phyloP scores from a whole-genome alignment of 169 alveolate genomes.

The Plasmodium fragile region DNA sequence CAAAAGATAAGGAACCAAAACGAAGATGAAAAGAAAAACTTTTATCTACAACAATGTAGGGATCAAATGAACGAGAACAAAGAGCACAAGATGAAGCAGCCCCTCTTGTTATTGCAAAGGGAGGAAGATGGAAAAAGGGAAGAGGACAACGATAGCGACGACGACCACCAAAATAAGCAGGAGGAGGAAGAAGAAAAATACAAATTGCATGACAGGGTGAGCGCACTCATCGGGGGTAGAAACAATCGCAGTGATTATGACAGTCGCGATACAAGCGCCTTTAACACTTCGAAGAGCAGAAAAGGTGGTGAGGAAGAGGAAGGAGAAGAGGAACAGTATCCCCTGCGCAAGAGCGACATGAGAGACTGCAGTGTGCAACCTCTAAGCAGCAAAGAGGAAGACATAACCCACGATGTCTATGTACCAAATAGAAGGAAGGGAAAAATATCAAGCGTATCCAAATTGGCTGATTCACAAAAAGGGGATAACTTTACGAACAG shows the following conservation, averaged over 20 bases:
- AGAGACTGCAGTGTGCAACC: neutral
- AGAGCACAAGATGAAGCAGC: neutral
- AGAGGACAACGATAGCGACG: neutral
- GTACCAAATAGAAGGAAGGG: neutral
- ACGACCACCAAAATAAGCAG: neutral
- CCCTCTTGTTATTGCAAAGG: neutral
- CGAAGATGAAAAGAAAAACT: constrained; percentile 11
- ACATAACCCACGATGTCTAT: neutral
- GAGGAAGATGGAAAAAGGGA: neutral
- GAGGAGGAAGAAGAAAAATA: neutral
- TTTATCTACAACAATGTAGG: neutral
- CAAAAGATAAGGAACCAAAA: constrained; percentile 1
- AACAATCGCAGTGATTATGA: neutral
- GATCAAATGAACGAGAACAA: constrained; percentile 20
- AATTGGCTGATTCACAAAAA: neutral
- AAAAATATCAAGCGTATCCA: neutral
- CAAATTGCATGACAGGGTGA: neutral
- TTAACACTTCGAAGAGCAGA: neutral
- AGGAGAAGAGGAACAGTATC: neutral
- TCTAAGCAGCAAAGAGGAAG: neutral
- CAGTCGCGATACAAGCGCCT: neutral
- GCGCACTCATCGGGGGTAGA: neutral
- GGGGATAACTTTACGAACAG: neutral
- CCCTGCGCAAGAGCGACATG: neutral
- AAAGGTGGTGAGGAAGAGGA: neutral